Percentiles rank a stretch among this genome's conserved stretches.
phyloP scores from a whole-genome alignment of 768 basidiomycete species.

The Agaricus bisporus region DNA sequence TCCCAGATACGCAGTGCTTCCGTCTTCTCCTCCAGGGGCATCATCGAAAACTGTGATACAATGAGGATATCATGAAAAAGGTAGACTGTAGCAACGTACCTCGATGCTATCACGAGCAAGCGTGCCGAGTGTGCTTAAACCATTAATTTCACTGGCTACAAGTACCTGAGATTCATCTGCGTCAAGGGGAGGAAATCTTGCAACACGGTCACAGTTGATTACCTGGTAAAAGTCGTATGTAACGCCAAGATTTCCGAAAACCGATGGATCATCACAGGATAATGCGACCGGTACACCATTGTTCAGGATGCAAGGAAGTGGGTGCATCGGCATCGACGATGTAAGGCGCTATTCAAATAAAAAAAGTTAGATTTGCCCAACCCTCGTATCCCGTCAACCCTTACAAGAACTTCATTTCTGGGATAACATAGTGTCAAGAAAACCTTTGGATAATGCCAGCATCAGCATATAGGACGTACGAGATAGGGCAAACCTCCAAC shows the following conservation, averaged over 20 bases:
- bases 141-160: conserved; percentile 62
- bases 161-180: conserved; percentile 27
- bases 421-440: not conserved
- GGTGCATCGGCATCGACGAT: conserved; percentile 77
- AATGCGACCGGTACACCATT: conserved; percentile 67
- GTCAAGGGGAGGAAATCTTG: not conserved
- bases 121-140: conserved; percentile 53
- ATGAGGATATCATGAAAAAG: not conserved
- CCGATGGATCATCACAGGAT: conserved; percentile 68
- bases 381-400: not conserved
- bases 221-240: conserved; percentile 73
- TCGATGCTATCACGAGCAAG: conserved; percentile 62
- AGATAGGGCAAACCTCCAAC: conserved; percentile 76
- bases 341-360: conserved; percentile 51
- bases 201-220: not conserved
- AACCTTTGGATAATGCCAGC: not conserved
- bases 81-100: conserved; percentile 25
- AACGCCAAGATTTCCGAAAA: conserved; percentile 73
- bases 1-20: conserved; percentile 38
- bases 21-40: conserved; percentile 39
- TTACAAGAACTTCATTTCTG: conserved; percentile 71
- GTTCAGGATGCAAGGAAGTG: conserved; percentile 64
- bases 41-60: conserved; percentile 40
- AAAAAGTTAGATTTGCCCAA: too few species aligned
- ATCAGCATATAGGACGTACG: conserved; percentile 35